Conservation (phyloP, 306 rosid species). For the Calophaca sinica region DNA sequence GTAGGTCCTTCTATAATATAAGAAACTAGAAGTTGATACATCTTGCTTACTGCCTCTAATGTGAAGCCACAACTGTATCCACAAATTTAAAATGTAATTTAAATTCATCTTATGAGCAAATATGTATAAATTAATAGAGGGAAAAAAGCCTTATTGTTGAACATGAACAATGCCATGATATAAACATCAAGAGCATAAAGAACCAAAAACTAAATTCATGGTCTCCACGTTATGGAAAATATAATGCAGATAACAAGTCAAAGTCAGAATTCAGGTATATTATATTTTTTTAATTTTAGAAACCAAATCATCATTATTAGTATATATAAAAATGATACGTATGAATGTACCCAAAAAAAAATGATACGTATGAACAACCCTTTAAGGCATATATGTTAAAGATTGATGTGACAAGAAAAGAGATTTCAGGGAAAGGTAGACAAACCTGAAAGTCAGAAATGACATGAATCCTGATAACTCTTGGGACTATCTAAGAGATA, state of each 20-base stretch:
- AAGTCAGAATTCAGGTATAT: conserved; percentile 36
- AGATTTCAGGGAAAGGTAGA: conserved; percentile 28
- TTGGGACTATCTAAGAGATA: background rate
- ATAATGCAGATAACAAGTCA: conserved; percentile 46
- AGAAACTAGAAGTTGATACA: background rate
- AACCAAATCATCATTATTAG: conserved; percentile 16
- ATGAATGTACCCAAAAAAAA: too few species aligned
- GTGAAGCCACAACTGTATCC: conserved; percentile 8
- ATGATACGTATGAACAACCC: conserved; percentile 17
- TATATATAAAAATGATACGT: conserved; percentile 9
- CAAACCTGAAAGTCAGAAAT: conserved; percentile 58
- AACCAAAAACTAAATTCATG: conserved; percentile 46
- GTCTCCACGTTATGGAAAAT: conserved; percentile 55
- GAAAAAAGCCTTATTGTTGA: background rate
- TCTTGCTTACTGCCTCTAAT: conserved; percentile 1
- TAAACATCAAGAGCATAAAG: conserved; percentile 34
- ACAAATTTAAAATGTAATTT: conserved; percentile 19
- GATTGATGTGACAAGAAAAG: conserved; percentile 30
- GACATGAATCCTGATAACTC: conserved; percentile 39
- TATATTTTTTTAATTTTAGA: background rate
- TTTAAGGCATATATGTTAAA: background rate
- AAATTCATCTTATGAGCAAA: conserved; percentile 25
- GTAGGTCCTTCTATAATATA: conserved; percentile 10
- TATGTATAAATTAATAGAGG: conserved; percentile 3
- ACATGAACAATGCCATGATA: conserved; percentile 37